Percentiles rank a stretch among this genome's conserved stretches.
These are phyloP conservation scores for Phytophthora fragariae DNA, from an alignment of 352 stramenopile species.

Conservation along the genomic window DNA sequence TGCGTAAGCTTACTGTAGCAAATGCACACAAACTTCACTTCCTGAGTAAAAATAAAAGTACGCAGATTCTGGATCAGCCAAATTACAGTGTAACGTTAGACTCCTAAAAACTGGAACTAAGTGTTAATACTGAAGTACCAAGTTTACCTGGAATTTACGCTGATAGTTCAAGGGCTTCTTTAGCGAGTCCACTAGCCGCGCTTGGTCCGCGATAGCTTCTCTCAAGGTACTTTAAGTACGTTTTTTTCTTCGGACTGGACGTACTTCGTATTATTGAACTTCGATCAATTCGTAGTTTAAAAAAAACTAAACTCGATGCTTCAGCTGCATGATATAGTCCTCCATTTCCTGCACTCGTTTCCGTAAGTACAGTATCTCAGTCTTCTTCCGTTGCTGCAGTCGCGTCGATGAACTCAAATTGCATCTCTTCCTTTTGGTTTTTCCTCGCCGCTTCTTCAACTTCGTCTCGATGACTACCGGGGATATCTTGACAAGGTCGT, in stretches of 20 bases:
- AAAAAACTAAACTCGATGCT: background rate
- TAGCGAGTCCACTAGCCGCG: background rate
- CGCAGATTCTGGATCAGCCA: background rate
- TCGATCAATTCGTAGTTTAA: background rate
- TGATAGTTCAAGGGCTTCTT: background rate
- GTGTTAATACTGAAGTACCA: background rate
- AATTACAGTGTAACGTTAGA: too few relatives aligned
- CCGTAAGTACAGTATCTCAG: slow-evolving; percentile 9
- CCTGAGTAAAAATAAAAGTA: background rate
- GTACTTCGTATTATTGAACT: background rate
- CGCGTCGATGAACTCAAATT: slow-evolving; percentile 17
- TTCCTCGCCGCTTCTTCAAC: background rate
- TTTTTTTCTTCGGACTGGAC: background rate
- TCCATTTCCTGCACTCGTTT: slow-evolving; percentile 10
- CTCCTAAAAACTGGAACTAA: too few relatives aligned
- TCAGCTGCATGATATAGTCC: slow-evolving; percentile 1
- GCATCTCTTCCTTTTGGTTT: background rate
- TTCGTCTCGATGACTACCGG: background rate
- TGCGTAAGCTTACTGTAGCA: background rate
- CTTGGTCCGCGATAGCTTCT: background rate
- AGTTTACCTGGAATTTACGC: background rate
- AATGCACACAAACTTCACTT: background rate
- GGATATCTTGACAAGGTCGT: background rate
- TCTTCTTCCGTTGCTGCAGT: slow-evolving; percentile 10
- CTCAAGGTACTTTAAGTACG: background rate